Evolutionary conservation across 2,329 filamentous ascomycete species (phyloP).

Genomic region (Thielaviopsis ethacetica): DNA sequence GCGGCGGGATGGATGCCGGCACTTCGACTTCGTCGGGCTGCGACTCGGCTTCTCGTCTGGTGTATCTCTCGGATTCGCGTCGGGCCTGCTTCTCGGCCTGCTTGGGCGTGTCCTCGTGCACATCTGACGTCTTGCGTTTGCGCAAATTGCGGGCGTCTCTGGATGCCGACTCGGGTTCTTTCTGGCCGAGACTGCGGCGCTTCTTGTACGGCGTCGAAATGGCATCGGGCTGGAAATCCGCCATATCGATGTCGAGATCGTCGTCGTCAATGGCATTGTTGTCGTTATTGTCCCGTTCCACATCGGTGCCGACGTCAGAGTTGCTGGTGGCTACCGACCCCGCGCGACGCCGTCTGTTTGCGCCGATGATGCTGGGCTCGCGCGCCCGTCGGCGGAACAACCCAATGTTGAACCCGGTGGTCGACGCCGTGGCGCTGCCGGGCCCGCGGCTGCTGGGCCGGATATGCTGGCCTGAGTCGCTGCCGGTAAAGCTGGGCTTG

Average conservation of each 20-base stretch:
- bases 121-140: conserved; percentile 41
- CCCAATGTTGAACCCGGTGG: conserved; percentile 37
- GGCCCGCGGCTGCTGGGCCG: conserved; percentile 34
- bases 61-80: conserved; percentile 18
- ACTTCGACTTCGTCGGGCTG: conserved; percentile 6
- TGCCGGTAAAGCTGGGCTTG: conserved; percentile 33
- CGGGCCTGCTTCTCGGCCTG: conserved; percentile 23
- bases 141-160: conserved; percentile 13
- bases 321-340: conserved; percentile 12
- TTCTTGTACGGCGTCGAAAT: conserved; percentile 49
- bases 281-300: conserved; percentile 17
- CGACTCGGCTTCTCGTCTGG: conserved; percentile 16
- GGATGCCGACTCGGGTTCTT: not conserved
- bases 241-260: conserved; percentile 26
- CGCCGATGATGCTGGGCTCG: conserved; percentile 45
- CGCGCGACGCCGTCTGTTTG: conserved; percentile 26
- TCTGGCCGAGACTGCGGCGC: conserved; percentile 24
- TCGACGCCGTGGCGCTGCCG: conserved; percentile 28
- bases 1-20: conserved; percentile 8
- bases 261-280: conserved; percentile 18
- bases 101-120: conserved; percentile 20
- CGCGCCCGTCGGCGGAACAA: conserved; percentile 39
- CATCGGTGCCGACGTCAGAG: conserved; percentile 13
- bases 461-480: conserved; percentile 31
- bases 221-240: conserved; percentile 44